A percentile compares a stretch with the other conserved stretches of the same genome.
Evolutionary conservation across 2,329 filamentous ascomycete species (phyloP).

Genomic region (Leptodontidium sp.): DNA sequence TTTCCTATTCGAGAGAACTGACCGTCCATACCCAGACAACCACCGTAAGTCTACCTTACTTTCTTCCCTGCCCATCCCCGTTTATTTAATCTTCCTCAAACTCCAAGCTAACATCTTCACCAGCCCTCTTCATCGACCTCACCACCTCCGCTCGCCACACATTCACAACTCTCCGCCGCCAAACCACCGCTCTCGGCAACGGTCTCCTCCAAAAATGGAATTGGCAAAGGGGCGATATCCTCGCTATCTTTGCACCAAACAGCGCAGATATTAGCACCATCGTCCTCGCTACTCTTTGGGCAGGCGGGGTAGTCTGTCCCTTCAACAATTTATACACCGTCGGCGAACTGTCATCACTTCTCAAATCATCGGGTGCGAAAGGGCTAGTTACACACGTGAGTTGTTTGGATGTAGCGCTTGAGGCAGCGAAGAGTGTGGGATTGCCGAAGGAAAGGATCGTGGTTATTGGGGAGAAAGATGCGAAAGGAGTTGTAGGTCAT

Average conservation of each 20-base stretch:
- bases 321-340: slow-evolving; percentile 86
- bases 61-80: background rate
- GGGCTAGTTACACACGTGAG: slow-evolving; percentile 76
- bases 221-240: slow-evolving; percentile 82
- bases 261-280: slow-evolving; percentile 80
- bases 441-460: slow-evolving; percentile 76
- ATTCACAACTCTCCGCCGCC: slow-evolving; percentile 67
- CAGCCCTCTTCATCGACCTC: slow-evolving; percentile 48
- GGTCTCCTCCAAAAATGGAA: slow-evolving; percentile 75
- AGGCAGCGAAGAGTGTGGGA: slow-evolving; percentile 73
- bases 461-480: slow-evolving; percentile 71
- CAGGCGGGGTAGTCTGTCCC: slow-evolving; percentile 80
- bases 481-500: slow-evolving; percentile 45
- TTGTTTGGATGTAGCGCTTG: slow-evolving; percentile 67
- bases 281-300: slow-evolving; percentile 81
- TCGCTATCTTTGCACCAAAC: slow-evolving; percentile 84
- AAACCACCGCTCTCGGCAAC: slow-evolving; percentile 75
- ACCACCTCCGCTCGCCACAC: slow-evolving; percentile 73
- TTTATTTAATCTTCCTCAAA: background rate
- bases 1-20: slow-evolving; percentile 8
- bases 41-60: background rate
- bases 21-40: slow-evolving; percentile 6
- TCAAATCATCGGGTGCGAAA: slow-evolving; percentile 77
- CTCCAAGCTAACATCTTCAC: background rate
- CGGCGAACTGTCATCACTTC: slow-evolving; percentile 82